phyloP scores from a whole-genome alignment of 116 monocot genomes.

The Iris pallida region DNA sequence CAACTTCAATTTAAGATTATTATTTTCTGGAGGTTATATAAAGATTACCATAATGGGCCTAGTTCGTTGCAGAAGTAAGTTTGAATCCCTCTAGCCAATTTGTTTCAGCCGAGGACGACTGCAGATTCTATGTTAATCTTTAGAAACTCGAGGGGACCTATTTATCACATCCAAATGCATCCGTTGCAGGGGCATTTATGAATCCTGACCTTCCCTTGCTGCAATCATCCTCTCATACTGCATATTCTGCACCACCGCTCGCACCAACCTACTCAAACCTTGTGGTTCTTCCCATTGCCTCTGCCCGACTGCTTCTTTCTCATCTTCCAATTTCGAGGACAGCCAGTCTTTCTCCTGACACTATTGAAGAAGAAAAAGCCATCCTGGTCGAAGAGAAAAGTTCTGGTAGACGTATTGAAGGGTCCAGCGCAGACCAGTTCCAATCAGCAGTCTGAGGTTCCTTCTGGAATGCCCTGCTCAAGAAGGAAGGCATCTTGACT shows the following conservation, averaged over 20 bases:
- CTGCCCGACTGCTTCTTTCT: constrained; percentile 23
- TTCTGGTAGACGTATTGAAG: not conserved
- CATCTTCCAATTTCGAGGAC: constrained; percentile 26
- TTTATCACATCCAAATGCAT: constrained; percentile 31
- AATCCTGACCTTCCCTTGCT: constrained; percentile 34
- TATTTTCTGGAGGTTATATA: too few relatives aligned
- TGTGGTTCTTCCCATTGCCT: constrained; percentile 19
- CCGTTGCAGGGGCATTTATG: constrained; percentile 34
- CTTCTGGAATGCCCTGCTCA: constrained; percentile 47
- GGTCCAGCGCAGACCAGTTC: constrained; percentile 11
- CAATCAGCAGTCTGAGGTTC: constrained; percentile 26
- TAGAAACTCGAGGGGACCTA: not conserved
- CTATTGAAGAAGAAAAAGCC: constrained; percentile 9
- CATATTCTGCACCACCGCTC: constrained; percentile 9
- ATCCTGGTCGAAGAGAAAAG: constrained; percentile 12
- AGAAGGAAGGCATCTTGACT: constrained; percentile 24
- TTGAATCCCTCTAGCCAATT: not conserved
- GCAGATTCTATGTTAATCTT: not conserved
- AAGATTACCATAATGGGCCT: not conserved
- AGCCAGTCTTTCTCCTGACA: constrained; percentile 11
- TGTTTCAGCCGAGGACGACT: not conserved
- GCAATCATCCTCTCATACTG: constrained; percentile 10
- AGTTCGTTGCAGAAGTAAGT: not conserved
- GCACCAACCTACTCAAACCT: not conserved
- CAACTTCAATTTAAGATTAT: too few relatives aligned